Evolutionary conservation across 2,329 filamentous ascomycete genomes (phyloP).

Genomic region (Phyllosticta citribraziliensis): DNA sequence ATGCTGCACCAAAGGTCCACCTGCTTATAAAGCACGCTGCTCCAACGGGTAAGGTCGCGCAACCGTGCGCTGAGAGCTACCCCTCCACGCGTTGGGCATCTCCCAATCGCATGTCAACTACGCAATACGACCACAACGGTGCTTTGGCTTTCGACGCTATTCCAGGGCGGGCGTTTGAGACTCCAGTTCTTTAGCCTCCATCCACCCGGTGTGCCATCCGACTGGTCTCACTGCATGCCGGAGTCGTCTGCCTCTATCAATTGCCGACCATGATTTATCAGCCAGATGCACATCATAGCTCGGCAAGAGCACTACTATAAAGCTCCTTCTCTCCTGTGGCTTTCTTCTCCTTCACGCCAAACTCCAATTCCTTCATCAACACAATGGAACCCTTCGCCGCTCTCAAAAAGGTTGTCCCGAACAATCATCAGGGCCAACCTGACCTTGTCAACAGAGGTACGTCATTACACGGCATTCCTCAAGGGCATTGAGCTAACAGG

Average conservation of each 20-base stretch:
- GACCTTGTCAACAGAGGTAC: not conserved
- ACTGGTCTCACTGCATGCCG: no score
- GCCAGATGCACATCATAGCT: not conserved
- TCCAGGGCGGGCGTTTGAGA: not conserved
- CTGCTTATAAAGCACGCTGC: not conserved
- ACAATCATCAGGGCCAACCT: not conserved
- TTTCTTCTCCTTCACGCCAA: not conserved
- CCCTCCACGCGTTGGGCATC: not conserved
- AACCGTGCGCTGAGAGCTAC: not conserved
- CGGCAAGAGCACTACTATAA: not conserved
- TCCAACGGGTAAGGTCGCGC: not conserved
- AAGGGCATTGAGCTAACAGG: not conserved
- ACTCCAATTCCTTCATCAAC: not conserved
- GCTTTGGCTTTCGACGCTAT: not conserved
- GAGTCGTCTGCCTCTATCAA: not conserved
- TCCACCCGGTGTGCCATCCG: not conserved
- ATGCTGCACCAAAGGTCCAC: not conserved
- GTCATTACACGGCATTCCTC: not conserved
- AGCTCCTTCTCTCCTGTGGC: not conserved
- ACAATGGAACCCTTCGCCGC: not conserved
- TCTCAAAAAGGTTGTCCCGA: not conserved
- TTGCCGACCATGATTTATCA: not conserved
- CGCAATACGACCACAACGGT: not conserved
- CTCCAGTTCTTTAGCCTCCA: not conserved
- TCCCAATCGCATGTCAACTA: not conserved